A percentile compares a stretch with the other conserved stretches of the same genome.
These are phyloP conservation scores for Neophaeococcomyces aloes DNA, from an alignment of 2,329 filamentous ascomycete genomes.

Conservation along the genomic window DNA sequence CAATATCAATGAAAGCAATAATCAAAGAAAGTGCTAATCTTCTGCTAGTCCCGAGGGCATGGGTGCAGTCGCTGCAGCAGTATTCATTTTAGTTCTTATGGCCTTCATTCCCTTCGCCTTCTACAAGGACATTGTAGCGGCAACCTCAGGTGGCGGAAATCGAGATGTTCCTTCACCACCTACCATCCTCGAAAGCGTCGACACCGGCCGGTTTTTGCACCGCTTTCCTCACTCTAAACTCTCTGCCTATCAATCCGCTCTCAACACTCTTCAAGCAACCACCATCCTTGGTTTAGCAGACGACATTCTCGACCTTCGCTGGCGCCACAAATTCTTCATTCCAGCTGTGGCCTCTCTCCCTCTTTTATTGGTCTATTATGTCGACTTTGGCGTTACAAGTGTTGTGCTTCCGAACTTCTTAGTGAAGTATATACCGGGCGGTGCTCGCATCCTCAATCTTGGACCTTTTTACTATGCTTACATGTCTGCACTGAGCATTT, in stretches of 20 bases:
- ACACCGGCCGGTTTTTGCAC: conserved; percentile 77
- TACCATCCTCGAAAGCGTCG: conserved; percentile 55
- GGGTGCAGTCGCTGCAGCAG: conserved; percentile 84
- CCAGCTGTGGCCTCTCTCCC: conserved; percentile 88
- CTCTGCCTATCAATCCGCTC: conserved; percentile 85
- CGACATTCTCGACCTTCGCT: conserved; percentile 94
- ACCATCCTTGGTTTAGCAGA: conserved; percentile 87
- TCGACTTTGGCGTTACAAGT: conserved; percentile 94
- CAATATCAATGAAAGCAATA: neutral
- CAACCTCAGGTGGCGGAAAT: conserved; percentile 88
- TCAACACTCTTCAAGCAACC: conserved; percentile 83
- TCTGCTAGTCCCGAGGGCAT: conserved; percentile 70
- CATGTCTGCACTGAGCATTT: conserved; percentile 94
- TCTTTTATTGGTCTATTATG: conserved; percentile 92
- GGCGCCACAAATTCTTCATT: conserved; percentile 98
- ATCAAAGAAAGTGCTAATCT: neutral
- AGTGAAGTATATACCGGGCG: conserved; percentile 55
- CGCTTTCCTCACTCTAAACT: conserved; percentile 94
- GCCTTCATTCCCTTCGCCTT: conserved; percentile 94
- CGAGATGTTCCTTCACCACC: conserved; percentile 61
- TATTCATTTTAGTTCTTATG: conserved; percentile 82
- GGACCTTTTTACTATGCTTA: conserved; percentile 82
- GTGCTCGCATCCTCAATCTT: conserved; percentile 70
- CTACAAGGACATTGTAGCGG: conserved; percentile 94
- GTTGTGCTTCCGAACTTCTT: conserved; percentile 84